Base-by-base conservation (phyloP, 2,329 filamentous ascomycete genomes). In the Apiospora hydei region DNA sequence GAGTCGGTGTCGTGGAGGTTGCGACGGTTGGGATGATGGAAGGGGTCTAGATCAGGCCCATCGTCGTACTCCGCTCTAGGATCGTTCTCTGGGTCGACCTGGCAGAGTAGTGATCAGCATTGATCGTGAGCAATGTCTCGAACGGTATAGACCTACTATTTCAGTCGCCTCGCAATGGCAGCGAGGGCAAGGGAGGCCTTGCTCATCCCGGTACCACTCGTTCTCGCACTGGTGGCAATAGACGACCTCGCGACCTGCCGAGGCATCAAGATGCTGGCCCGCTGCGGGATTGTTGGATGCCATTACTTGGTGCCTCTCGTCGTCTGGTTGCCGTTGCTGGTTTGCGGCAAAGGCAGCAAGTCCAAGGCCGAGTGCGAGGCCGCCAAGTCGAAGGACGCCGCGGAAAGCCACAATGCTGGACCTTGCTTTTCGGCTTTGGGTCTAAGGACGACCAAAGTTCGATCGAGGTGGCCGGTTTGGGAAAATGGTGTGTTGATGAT, bases 141-240 rank as follows among this genome's bases (percentile, higher is more conserved):
- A 61, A 61, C 44, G 38, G 10, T 8, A 1, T 6, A 4, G 30
- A 86, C 92, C 79, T 85, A 97, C 95, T 77, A 98, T 94, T 84
- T 99, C 95, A 21, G 91, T 94, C 76, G 94, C 91, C 26, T 97
- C 94, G 49, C 91, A 90, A 4, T 87, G 80, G 80, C 96, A 99
- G n/a, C 84, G 82, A 21, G 95, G 94, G 80, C 96, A 99, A 21
- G 84, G 84, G 74, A 97, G 83, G 38, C 84, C 91, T 75, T 88
- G 86, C 74, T 93, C 88, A 73, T 94, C 89, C 73, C 90, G 86
- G 78, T 92, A 94, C 94, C 95, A 98, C 81, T 98, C 92, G 74
- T 93, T 84, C 70, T 88, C 81, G 84, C 96, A 98, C 73, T 88
- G 84, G 82, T 98, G 94, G 82, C 96, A 99, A 82, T 89, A 97